Evolutionary conservation across 208 protist species (phyloP), one percentile per base, ranked within the genome.

Genomic region (Wallacemonas sp.): DNA sequence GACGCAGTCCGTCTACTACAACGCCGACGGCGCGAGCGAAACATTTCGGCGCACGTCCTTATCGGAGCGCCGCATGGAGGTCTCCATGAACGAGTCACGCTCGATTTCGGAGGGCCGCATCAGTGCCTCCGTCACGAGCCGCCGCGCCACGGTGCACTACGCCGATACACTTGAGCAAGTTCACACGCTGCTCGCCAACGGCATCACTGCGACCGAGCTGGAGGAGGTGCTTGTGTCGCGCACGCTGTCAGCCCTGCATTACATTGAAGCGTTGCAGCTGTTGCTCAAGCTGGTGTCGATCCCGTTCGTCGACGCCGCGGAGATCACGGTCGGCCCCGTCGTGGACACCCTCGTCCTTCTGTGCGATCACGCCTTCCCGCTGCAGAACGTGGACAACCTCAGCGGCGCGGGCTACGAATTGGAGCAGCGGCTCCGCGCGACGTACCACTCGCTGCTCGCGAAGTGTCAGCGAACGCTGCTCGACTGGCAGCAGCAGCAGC

Each of bases 121-220:
- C 32, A 58, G 52, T 24, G 68, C 46, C 38, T 87, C 80, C 5
- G 72, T 76, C 11, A 88, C 65, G 58, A 80, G 74, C 32, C 81
- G 87, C n/a, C 80, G 82, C 61, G 93, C 80, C 65, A 80, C 74
- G 2, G 68, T 86, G 26, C 69, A 81, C 49, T 72, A 85, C 52
- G 76, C 64, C 9, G 87, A 96, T 41, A 81, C 71, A 36, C 68
- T 96, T 1, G 88, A 93, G 71, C 86, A 94, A 65, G 78, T 95
- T 21, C 78, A 86, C 30, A 71, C 73, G 3, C 55, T 94, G 11
- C 61, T 94, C 49, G 68, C 72, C n/a, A 81, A 85, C 57, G 79
- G 72, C 12, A 78, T 87, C 39, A 71, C 74, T 0, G 60, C 85
- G n/a, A 36, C 65, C 1, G 67, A 74, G 49, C 70, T 96, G 27